Evolutionary conservation across 805 yeast genomes (phyloP).

Genomic region (Millerozyma acaciae): DNA sequence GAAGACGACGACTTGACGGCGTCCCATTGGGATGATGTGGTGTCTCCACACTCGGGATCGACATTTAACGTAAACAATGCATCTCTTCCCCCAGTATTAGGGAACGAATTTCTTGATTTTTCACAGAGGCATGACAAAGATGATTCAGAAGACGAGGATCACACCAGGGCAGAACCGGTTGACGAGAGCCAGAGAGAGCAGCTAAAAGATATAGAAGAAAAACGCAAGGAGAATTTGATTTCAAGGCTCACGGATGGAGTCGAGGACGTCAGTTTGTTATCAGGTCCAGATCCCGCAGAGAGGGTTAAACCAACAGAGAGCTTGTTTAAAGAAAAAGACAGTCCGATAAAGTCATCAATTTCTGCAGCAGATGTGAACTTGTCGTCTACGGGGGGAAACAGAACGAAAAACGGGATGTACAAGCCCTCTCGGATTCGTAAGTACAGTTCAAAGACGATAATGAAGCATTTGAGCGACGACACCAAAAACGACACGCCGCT

Average conservation of each 20-base stretch:
- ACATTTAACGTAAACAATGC: constrained; percentile 6
- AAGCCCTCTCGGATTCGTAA: constrained; percentile 30
- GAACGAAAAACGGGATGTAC: constrained; percentile 24
- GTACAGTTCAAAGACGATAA: constrained; percentile 25
- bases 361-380: constrained; percentile 2
- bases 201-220: constrained; percentile 30
- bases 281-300: constrained; percentile 27
- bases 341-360: constrained; percentile 20
- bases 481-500: constrained; percentile 11
- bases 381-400: constrained; percentile 8
- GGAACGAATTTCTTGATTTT: constrained; percentile 16
- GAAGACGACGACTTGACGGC: constrained; percentile 50
- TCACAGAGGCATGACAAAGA: constrained; percentile 13
- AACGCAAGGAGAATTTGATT: constrained; percentile 33
- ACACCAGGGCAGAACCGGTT: constrained; percentile 8
- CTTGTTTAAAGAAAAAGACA: constrained; percentile 32
- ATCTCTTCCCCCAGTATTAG: constrained; percentile 12
- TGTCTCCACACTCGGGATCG: constrained; percentile 33
- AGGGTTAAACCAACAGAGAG: constrained; percentile 19
- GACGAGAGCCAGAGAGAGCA: constrained; percentile 17
- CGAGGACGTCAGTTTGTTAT: constrained; percentile 28
- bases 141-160: constrained; percentile 13
- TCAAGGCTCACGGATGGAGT: constrained; percentile 42
- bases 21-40: constrained; percentile 60
- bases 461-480: constrained; percentile 21